Evolutionary conservation across 192 early-diverging fungal genomes (phyloP), one percentile per base, ranked within the genome.

Genomic region (Coemansia sp.): DNA sequence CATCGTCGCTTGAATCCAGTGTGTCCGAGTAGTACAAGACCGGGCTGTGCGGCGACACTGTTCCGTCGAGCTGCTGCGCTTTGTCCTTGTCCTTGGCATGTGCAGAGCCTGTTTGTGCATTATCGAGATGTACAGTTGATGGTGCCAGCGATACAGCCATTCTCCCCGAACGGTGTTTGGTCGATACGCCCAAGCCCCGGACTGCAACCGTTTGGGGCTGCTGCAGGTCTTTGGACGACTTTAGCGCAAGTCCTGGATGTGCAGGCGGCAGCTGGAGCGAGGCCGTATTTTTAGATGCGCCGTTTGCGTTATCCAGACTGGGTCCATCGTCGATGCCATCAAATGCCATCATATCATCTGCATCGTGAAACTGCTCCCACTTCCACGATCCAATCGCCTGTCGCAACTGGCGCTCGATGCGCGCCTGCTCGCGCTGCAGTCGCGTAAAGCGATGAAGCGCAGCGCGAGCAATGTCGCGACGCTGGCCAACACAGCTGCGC

Each of bases 311-410:
- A 34, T 6, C 31, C 31, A 34, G 31, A 7, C 31, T 34, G 31
- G 31, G 31, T 9, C 15, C 40, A 44, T 44, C 40, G 15, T n/a
- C 40, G 3, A 44, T 12, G 15, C 40, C 14, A 15, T 44, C 15
- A 44, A 44, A 44, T n/a, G 40, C 11, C 40, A 44, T 12, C 40
- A n/a, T 44, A n/a, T n/a, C 40, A n/a, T 60, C 55, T 23, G 47
- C 58, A 26, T 69, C 64, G 5, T 56, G 37, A 25, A 63, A 59
- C 26, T 62, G 66, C 57, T 66, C 67, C 60, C 76, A 69, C 57
- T 70, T 72, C 76, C 76, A 79, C 52, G 71, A 79, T 25, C 67
- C 67, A 61, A 79, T 79, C 3, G 71, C 69, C 37, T 60, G 63
- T 34, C 69, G 62, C 15, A 79, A 61, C 34, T 53, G 52, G 36